These are phyloP conservation scores for Harrya chromipes DNA, from an alignment of 768 basidiomycete species.

Conservation along the genomic window DNA sequence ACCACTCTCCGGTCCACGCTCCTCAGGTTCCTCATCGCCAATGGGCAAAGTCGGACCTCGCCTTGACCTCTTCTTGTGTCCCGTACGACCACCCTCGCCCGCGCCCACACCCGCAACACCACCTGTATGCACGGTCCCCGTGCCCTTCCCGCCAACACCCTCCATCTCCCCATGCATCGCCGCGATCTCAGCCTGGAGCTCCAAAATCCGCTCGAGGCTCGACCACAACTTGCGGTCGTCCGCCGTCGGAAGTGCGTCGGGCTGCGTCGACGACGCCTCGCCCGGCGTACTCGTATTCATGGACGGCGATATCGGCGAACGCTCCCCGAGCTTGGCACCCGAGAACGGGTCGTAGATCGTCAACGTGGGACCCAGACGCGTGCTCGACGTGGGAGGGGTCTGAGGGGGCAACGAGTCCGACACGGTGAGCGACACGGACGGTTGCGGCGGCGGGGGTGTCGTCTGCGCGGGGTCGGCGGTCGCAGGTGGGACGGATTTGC, in stretches of 20 bases:
- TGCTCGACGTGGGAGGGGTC: not conserved
- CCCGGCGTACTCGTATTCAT: slow-evolving; percentile 2
- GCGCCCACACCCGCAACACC: not conserved
- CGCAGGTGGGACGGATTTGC: slow-evolving; percentile 6
- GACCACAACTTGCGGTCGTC: slow-evolving; percentile 60
- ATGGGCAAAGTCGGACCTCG: slow-evolving; percentile 37
- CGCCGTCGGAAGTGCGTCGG: slow-evolving; percentile 4
- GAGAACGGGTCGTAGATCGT: slow-evolving; percentile 35
- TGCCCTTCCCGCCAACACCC: slow-evolving; percentile 35
- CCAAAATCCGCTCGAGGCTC: slow-evolving; percentile 65
- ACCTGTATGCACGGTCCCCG: slow-evolving; percentile 8
- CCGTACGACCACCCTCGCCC: slow-evolving; percentile 14
- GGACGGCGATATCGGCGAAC: slow-evolving; percentile 8
- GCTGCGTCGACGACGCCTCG: slow-evolving; percentile 1
- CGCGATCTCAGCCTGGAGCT: slow-evolving; percentile 69
- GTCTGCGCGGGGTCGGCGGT: not conserved
- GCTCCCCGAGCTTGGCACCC: slow-evolving; percentile 25
- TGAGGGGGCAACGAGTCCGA: slow-evolving; percentile 14
- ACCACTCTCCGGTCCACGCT: slow-evolving; percentile 11
- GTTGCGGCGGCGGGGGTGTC: slow-evolving; percentile 1
- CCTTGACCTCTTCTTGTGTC: slow-evolving; percentile 19
- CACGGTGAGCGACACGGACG: slow-evolving; percentile 10
- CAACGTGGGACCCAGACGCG: slow-evolving; percentile 5
- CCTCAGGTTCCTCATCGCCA: slow-evolving; percentile 26
- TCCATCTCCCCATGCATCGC: slow-evolving; percentile 77